phyloP scores from a whole-genome alignment of 2,329 filamentous ascomycete species.

The Paraconiothyrium brasiliense region DNA sequence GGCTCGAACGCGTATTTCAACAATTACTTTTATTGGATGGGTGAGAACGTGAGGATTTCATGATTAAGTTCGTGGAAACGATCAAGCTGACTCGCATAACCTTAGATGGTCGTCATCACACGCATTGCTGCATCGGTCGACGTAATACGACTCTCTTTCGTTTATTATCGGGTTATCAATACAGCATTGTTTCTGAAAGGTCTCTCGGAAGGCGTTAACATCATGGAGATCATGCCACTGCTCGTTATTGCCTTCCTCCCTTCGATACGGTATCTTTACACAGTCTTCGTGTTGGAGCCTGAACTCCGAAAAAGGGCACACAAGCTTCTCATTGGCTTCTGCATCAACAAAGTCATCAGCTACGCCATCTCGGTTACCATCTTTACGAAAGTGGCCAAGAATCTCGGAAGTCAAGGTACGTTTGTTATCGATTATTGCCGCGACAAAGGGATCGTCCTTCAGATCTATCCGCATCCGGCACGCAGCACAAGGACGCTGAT shows the following conservation, averaged over 20 bases:
- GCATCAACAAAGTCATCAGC: constrained; percentile 11
- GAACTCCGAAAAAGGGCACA: constrained; percentile 8
- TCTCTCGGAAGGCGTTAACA: not conserved
- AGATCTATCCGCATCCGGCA: not conserved
- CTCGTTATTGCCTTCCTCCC: constrained; percentile 7
- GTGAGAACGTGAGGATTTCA: not conserved
- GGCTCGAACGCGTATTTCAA: constrained; percentile 16
- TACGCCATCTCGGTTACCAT: constrained; percentile 5
- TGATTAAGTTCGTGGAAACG: not conserved
- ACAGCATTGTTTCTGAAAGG: constrained; percentile 9
- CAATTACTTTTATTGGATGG: constrained; percentile 16
- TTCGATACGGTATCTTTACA: not conserved
- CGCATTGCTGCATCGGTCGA: constrained; percentile 8
- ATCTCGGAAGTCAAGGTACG: constrained; percentile 15
- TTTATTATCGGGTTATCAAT: constrained; percentile 12
- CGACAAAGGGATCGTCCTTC: not conserved
- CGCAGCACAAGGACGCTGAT: not conserved
- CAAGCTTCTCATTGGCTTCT: constrained; percentile 8
- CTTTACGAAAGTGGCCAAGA: constrained; percentile 9
- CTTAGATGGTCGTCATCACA: constrained; percentile 8
- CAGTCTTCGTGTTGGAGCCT: not conserved
- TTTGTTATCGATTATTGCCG: not conserved
- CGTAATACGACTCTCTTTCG: constrained; percentile 2
- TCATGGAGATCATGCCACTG: constrained; percentile 5
- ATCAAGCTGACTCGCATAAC: not conserved